Evolutionary conservation across 225 moss, liverwort and hornwort genomes (phyloP).

Genomic region (Rhytidiadelphus loreus): DNA sequence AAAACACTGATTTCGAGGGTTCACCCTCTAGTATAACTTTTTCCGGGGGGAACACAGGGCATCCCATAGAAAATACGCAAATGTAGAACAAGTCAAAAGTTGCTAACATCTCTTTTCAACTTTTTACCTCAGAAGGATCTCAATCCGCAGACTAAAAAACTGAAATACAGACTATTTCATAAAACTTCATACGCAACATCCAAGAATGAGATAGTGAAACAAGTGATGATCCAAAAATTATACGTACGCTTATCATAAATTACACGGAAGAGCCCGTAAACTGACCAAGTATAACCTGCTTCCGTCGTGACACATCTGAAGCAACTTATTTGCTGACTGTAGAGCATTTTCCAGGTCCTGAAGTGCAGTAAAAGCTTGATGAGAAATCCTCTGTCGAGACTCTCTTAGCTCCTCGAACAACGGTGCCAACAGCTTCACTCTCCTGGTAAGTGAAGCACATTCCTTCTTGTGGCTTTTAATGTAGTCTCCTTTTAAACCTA

Average conservation of each 20-base stretch:
- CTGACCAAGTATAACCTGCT: slow-evolving; percentile 15
- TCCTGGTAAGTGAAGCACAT: slow-evolving; percentile 23
- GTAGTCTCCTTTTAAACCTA: slow-evolving; percentile 29
- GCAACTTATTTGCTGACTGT: slow-evolving; percentile 17
- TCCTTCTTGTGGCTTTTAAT: slow-evolving; percentile 38
- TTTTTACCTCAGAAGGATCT: background rate
- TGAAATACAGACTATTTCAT: background rate
- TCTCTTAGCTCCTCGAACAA: slow-evolving; percentile 42
- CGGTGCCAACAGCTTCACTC: slow-evolving; percentile 29
- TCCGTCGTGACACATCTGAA: slow-evolving; percentile 30
- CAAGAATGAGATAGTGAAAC: background rate
- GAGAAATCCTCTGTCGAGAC: background rate
- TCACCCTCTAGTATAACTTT: background rate
- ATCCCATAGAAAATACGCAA: background rate
- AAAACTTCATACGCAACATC: background rate
- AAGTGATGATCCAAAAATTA: background rate
- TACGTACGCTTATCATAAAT: background rate
- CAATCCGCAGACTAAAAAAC: background rate
- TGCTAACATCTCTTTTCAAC: background rate
- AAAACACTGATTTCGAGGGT: no score
- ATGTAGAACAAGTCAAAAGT: background rate
- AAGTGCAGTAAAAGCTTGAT: background rate
- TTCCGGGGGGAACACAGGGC: no score
- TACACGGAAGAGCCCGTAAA: background rate
- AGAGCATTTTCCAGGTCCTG: slow-evolving; percentile 11